Evolutionary conservation across 176 grass and related monocot species (phyloP).

Genomic region (Eragrostis curvula): DNA sequence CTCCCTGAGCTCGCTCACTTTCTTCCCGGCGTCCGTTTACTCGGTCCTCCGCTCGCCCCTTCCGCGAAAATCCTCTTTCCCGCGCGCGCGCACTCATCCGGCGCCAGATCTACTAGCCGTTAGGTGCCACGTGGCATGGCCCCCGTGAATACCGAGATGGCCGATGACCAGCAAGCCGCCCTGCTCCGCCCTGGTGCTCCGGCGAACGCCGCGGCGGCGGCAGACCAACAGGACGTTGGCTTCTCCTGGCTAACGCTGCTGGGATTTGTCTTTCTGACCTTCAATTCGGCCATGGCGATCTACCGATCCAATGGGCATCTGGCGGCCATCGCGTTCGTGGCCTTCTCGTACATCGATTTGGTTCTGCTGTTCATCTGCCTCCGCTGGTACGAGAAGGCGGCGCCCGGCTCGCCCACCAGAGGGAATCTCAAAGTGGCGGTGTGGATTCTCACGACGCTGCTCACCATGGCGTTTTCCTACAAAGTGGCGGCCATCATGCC

Average conservation of each 20-base stretch:
- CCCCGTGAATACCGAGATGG: not conserved
- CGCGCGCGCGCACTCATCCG: too few species aligned
- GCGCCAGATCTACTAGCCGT: too few species aligned
- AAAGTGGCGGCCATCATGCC: slow-evolving; percentile 39
- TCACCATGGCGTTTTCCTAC: slow-evolving; percentile 25
- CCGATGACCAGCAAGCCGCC: not conserved
- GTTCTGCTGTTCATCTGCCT: slow-evolving; percentile 30
- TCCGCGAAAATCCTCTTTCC: too few species aligned
- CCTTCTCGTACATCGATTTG: slow-evolving; percentile 23
- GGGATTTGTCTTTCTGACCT: slow-evolving; percentile 34
- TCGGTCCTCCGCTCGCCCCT: too few species aligned
- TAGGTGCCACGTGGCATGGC: not conserved
- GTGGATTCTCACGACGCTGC: slow-evolving; percentile 38
- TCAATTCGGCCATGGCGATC: slow-evolving; percentile 37
- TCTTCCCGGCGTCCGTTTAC: too few species aligned
- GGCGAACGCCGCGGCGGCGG: not conserved
- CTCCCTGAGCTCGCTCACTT: too few species aligned
- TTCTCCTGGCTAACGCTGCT: slow-evolving; percentile 34
- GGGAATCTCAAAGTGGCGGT: slow-evolving; percentile 22
- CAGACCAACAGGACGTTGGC: not conserved
- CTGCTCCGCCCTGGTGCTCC: not conserved
- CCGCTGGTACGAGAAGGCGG: not conserved
- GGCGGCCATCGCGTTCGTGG: slow-evolving; percentile 21
- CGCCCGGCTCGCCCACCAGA: not conserved
- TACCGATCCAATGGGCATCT: slow-evolving; percentile 21